Conservation (phyloP, 2,329 filamentous ascomycete genomes). For the Penicillium sp. region DNA sequence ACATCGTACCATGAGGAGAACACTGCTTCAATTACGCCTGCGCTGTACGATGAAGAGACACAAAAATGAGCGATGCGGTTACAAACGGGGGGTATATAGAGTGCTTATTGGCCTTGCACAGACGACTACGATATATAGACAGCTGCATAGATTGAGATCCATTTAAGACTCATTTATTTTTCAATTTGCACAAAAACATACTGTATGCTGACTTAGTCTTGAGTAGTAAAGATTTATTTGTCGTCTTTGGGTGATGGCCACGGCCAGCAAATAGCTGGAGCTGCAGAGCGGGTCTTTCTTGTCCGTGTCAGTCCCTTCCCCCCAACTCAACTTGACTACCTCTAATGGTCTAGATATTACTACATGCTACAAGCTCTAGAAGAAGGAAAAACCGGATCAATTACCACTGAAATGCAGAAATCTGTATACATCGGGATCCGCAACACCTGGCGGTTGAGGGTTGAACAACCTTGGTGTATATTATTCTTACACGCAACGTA, state of each 20-base stretch:
- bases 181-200: neutral
- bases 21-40: neutral
- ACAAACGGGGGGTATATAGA: neutral
- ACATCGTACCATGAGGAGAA: slow-evolving; percentile 19
- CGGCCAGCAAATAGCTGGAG: neutral
- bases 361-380: too few species aligned
- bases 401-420: neutral
- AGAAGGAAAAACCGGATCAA: neutral
- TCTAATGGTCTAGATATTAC: neutral
- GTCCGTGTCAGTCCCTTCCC: neutral
- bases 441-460: neutral
- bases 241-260: neutral
- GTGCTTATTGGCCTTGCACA: neutral
- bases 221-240: neutral
- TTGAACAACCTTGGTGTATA: neutral
- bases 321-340: neutral
- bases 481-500: neutral
- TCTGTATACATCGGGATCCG: neutral
- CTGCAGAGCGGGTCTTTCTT: too few species aligned
- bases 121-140: neutral
- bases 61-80: neutral
- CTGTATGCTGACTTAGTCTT: neutral
- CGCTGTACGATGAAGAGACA: neutral
- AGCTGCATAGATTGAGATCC: neutral
- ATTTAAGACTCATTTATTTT: neutral